Evolutionary conservation across 495 filamentous ascomycete genomes (phyloP), one percentile per base, ranked within the genome.

Genomic region (Cercophora samala): DNA sequence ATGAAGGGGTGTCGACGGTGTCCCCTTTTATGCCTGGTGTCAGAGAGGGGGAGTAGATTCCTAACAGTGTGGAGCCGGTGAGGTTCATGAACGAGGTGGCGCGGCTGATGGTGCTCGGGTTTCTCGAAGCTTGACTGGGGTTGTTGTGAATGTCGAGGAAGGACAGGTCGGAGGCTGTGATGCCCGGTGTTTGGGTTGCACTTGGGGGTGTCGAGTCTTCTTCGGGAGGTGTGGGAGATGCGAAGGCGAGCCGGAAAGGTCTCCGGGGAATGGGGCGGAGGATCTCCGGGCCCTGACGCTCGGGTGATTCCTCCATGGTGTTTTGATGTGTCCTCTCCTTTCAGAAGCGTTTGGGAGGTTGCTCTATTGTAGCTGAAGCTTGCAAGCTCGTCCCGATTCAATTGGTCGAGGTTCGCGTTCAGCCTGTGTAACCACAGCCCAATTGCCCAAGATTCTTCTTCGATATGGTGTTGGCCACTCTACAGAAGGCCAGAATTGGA

Each of bases 41-140:
- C 26, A 62, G 26, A 23, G 73, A 53, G 17, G 89, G 91, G 13
- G 87, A 85, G 80, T 95, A 98, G 74, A 98, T 99, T 56, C 95
- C 95, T 69, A 88, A 90, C 0, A 98, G 86, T 1, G 95, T 97
- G 2, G 91, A 91, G 17, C 90, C 88, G 26, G 93, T 97, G 62
- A 98, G 85, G 75, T 97, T 96, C 71, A 94, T 84, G 26, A 91
- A 83, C 3, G 93, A 97, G 61, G 88, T 86, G 29, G 89, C 89
- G 63, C 90, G 86, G 74, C 83, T 88, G 54, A 84, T 62, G 70
- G 61, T 46, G 74, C 62, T 63, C 62, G 29, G 55, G 64, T 55
- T 54, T 21, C n/a, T 25, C 9, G 26, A 29, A 4, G 23, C 17
- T 32, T 18, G 58, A 13, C 25, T 19, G n/a, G 60, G 26, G n/a